Evolutionary conservation across 352 stramenopile genomes (phyloP).

Genomic region (Pythium scleroteichum): DNA sequence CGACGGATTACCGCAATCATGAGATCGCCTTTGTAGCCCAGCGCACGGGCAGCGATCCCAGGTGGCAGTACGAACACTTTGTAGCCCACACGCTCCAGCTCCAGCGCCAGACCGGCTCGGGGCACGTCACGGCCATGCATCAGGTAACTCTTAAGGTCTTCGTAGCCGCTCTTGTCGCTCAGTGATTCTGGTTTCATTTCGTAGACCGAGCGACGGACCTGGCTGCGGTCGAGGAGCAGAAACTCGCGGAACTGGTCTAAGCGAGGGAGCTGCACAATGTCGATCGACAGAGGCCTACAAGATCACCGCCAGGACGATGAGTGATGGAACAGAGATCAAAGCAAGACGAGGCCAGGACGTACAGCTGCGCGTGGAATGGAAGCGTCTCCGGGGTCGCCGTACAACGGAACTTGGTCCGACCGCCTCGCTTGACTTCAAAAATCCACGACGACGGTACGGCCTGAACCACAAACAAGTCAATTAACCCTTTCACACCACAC

Average conservation of each 20-base stretch:
- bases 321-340: background rate
- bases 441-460: slow-evolving; percentile 30
- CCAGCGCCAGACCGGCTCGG: slow-evolving; percentile 50
- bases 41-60: slow-evolving; percentile 50
- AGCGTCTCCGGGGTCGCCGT: slow-evolving; percentile 37
- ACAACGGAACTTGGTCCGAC: slow-evolving; percentile 51
- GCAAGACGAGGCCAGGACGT: slow-evolving; percentile 30
- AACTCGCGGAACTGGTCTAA: slow-evolving; percentile 63
- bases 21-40: slow-evolving; percentile 71
- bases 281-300: slow-evolving; percentile 54
- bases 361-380: slow-evolving; percentile 32
- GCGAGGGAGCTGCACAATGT: slow-evolving; percentile 65
- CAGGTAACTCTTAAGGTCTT: slow-evolving; percentile 68
- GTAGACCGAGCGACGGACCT: slow-evolving; percentile 61
- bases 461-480: slow-evolving; percentile 16
- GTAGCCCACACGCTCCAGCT: slow-evolving; percentile 66
- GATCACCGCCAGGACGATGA: background rate
- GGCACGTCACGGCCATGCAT: slow-evolving; percentile 45
- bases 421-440: slow-evolving; percentile 56
- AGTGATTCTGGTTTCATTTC: slow-evolving; percentile 63
- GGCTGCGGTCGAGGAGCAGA: slow-evolving; percentile 55
- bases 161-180: slow-evolving; percentile 51
- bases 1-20: slow-evolving; percentile 71
- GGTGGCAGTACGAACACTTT: slow-evolving; percentile 81
- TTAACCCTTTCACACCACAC: too few relatives aligned